Evolutionary conservation across 1,284 basidiomycete species (phyloP).

Genomic region (Ganoderma lucidum): DNA sequence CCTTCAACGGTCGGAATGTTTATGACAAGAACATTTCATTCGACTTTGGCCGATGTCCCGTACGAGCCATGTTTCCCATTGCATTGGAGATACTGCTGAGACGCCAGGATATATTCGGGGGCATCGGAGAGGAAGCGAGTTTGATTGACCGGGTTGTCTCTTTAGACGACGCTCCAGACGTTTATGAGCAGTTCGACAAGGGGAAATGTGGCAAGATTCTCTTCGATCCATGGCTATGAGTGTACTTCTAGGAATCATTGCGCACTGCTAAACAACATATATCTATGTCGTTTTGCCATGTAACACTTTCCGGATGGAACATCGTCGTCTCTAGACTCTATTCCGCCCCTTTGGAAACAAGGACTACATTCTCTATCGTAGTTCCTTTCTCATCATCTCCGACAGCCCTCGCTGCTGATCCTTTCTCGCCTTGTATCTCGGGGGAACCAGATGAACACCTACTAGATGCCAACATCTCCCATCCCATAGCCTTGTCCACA

Average conservation of each 20-base stretch:
- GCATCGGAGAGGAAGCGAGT: constrained; percentile 62
- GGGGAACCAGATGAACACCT: constrained; percentile 15
- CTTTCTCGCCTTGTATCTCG: neutral
- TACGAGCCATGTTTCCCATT: constrained; percentile 78
- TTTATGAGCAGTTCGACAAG: constrained; percentile 73
- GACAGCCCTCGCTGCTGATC: neutral
- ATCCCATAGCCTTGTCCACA: constrained; percentile 26
- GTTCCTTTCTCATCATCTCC: constrained; percentile 5
- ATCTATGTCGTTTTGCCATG: neutral
- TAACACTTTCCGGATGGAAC: neutral
- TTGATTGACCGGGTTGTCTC: constrained; percentile 71
- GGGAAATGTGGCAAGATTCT: constrained; percentile 76
- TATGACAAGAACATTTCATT: constrained; percentile 87
- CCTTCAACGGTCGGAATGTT: constrained; percentile 67
- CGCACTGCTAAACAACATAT: neutral
- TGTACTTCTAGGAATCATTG: neutral
- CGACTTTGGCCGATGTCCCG: constrained; percentile 89
- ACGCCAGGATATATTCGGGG: constrained; percentile 74
- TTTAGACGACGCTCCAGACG: constrained; percentile 61
- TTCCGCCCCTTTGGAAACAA: neutral
- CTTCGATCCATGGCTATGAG: constrained; percentile 70
- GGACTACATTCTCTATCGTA: neutral
- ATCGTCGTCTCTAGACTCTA: neutral
- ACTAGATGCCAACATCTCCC: constrained; percentile 29
- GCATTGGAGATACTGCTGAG: constrained; percentile 77